These are phyloP conservation scores for Quillaja saponaria DNA, from an alignment of 306 rosid species.

Conservation along the genomic window DNA sequence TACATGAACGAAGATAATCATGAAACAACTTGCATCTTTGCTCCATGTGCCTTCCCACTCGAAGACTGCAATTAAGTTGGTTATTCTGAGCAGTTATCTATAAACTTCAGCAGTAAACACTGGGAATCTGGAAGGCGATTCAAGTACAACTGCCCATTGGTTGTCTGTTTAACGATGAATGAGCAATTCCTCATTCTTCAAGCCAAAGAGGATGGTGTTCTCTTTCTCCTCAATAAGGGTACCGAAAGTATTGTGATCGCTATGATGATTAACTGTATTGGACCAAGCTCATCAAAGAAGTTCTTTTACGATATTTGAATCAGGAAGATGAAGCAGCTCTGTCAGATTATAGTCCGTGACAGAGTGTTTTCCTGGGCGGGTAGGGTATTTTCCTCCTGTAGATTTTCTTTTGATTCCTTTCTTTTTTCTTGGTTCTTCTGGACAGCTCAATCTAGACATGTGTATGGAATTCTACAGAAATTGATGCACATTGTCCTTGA, in stretches of 20 bases:
- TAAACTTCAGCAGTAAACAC: constrained; percentile 39
- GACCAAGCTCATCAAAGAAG: constrained; percentile 34
- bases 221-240: constrained; percentile 39
- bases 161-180: constrained; percentile 24
- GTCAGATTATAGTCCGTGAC: constrained; percentile 35
- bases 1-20: constrained; percentile 25
- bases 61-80: constrained; percentile 33
- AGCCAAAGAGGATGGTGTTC: constrained; percentile 40
- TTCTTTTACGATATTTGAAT: constrained; percentile 30
- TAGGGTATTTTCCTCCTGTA: constrained; percentile 29
- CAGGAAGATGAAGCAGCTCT: constrained; percentile 31
- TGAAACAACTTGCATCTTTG: constrained; percentile 32
- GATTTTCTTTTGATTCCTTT: constrained; percentile 49
- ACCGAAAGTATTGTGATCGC: constrained; percentile 24
- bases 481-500: constrained; percentile 28
- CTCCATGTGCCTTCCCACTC: constrained; percentile 47
- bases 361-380: constrained; percentile 28
- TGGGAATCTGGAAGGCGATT: constrained; percentile 47
- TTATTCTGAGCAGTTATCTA: constrained; percentile 27
- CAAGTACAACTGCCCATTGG: constrained; percentile 31
- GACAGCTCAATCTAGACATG: constrained; percentile 43
- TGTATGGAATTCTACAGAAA: constrained; percentile 31
- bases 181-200: constrained; percentile 40
- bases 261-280: constrained; percentile 34
- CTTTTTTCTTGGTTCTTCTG: constrained; percentile 30